phyloP scores from a whole-genome alignment of 768 basidiomycete species.

The Agaricus subrufescens region DNA sequence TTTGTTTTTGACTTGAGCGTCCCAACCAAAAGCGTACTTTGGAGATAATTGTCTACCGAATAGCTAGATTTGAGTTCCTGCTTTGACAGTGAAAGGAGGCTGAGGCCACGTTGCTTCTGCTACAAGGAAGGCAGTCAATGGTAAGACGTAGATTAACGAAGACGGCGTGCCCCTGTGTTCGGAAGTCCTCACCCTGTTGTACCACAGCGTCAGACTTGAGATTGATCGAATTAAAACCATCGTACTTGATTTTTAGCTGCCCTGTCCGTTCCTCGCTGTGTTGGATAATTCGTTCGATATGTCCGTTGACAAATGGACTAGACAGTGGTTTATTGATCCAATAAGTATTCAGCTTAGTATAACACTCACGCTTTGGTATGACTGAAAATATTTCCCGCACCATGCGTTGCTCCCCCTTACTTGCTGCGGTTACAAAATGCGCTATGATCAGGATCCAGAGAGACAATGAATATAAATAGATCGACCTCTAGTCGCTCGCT shows the following conservation, averaged over 20 bases:
- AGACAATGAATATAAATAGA: too few species aligned
- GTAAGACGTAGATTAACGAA: neutral
- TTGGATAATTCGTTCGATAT: conserved; percentile 91
- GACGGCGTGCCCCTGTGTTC: conserved; percentile 50
- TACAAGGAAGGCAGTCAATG: conserved; percentile 19
- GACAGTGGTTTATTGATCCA: neutral
- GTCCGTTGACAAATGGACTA: conserved; percentile 76
- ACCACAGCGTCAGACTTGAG: conserved; percentile 93
- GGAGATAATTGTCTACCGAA: conserved; percentile 93
- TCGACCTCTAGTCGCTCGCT: too few species aligned
- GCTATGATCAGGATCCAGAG: neutral
- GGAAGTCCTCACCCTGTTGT: conserved; percentile 90
- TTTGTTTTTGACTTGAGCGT: conserved; percentile 80
- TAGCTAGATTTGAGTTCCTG: conserved; percentile 92
- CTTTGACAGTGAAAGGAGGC: conserved; percentile 87
- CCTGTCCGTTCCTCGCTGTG: conserved; percentile 87
- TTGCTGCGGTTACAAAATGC: too few species aligned
- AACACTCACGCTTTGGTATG: too few species aligned
- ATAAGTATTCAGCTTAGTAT: neutral
- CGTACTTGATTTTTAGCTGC: conserved; percentile 89
- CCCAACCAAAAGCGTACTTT: conserved; percentile 80
- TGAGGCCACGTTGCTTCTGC: conserved; percentile 68
- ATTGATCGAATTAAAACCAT: conserved; percentile 86
- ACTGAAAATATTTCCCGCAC: conserved; percentile 95
- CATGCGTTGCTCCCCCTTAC: conserved; percentile 46